phyloP scores from a whole-genome alignment of 1,139 yeast species.

The Yamadazyma blattariae region DNA sequence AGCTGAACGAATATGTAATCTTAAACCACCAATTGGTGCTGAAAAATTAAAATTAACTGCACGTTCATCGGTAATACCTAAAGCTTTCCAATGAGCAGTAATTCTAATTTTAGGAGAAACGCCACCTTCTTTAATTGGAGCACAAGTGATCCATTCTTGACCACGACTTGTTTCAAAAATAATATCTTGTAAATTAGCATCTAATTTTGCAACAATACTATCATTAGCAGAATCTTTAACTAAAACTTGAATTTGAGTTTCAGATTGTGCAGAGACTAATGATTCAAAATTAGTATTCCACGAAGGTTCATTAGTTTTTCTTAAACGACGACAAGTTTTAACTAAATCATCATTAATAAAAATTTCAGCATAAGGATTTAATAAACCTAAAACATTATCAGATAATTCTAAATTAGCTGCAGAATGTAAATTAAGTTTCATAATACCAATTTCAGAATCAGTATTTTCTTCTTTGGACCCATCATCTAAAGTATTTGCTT shows the following conservation, averaged over 20 bases:
- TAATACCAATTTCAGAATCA: conserved; percentile 66
- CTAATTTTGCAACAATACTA: conserved; percentile 50
- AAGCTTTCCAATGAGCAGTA: conserved; percentile 69
- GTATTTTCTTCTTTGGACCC: conserved; percentile 48
- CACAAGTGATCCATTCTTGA: conserved; percentile 48
- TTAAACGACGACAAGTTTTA: conserved; percentile 57
- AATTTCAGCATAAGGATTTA: conserved; percentile 71
- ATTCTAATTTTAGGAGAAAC: conserved; percentile 51
- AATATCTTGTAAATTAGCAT: conserved; percentile 53
- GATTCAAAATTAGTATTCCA: conserved; percentile 66
- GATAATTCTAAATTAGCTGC: conserved; percentile 69
- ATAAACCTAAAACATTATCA: conserved; percentile 61
- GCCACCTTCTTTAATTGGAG: conserved; percentile 28
- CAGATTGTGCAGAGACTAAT: conserved; percentile 57
- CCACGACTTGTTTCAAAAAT: conserved; percentile 53
- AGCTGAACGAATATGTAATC: conserved; percentile 57
- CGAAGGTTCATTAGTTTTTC: conserved; percentile 66
- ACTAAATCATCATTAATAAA: conserved; percentile 54
- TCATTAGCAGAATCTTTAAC: conserved; percentile 56
- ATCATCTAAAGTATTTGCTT: conserved; percentile 45
- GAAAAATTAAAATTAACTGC: conserved; percentile 41
- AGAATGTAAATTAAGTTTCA: conserved; percentile 68
- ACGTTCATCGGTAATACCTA: conserved; percentile 50
- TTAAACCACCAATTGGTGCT: conserved; percentile 65
- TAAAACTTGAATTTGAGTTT: conserved; percentile 50